Percentiles rank a stretch among this genome's conserved stretches.
phyloP scores from a whole-genome alignment of 2,329 filamentous ascomycete genomes.

The Colletotrichum agaves region DNA sequence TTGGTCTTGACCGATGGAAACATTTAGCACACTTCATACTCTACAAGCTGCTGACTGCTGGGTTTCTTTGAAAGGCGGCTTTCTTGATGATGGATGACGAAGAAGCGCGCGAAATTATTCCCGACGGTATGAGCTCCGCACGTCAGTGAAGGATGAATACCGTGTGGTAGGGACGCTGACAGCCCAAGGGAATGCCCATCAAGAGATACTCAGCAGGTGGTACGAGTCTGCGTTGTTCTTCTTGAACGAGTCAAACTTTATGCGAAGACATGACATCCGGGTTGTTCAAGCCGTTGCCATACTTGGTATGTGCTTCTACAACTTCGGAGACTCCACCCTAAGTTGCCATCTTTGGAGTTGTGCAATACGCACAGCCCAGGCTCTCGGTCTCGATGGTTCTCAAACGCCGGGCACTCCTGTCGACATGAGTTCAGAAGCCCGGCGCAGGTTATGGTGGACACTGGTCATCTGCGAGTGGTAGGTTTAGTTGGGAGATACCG shows the following conservation, averaged over 20 bases:
- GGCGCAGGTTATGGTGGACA: slow-evolving; percentile 32
- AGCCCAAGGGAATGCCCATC: neutral
- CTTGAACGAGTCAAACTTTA: slow-evolving; percentile 35
- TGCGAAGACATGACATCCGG: slow-evolving; percentile 24
- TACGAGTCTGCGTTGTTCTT: slow-evolving; percentile 38
- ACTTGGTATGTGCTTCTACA: slow-evolving; percentile 38
- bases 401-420: neutral
- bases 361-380: slow-evolving; percentile 36
- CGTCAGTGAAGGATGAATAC: neutral
- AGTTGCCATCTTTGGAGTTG: slow-evolving; percentile 34
- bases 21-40: neutral
- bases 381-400: slow-evolving; percentile 24
- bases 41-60: neutral
- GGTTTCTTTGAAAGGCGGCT: neutral
- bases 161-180: neutral
- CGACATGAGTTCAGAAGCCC: slow-evolving; percentile 21
- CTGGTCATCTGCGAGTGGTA: slow-evolving; percentile 36
- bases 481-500: neutral
- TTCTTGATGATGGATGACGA: slow-evolving; percentile 27
- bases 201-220: slow-evolving; percentile 26
- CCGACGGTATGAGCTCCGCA: neutral
- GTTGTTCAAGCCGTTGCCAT: slow-evolving; percentile 38
- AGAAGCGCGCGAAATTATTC: slow-evolving; percentile 1
- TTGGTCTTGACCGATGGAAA: neutral
- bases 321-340: slow-evolving; percentile 34